phyloP scores from a whole-genome alignment of 306 rosid species.

The Sicyos baderoa region DNA sequence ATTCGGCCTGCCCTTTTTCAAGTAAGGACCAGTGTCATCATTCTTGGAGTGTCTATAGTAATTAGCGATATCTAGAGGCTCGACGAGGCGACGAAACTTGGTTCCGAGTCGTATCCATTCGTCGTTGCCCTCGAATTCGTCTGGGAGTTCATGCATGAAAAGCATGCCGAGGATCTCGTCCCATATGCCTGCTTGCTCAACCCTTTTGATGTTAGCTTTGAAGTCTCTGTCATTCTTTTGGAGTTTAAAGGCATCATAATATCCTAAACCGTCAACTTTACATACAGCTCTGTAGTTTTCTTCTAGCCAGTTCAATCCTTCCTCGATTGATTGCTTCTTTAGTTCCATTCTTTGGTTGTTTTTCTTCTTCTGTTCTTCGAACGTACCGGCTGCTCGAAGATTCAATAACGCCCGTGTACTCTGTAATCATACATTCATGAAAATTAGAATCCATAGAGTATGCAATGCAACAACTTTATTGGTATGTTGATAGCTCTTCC shows the following conservation, averaged over 20 bases:
- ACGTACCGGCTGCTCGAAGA: conserved; percentile 57
- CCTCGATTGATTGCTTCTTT: conserved; percentile 15
- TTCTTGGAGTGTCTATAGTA: conserved; percentile 58
- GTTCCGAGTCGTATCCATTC: conserved; percentile 51
- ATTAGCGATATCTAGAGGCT: conserved; percentile 79
- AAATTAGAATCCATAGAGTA: neutral
- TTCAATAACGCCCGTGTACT: conserved; percentile 49
- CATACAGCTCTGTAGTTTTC: conserved; percentile 33
- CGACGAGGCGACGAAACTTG: conserved; percentile 43
- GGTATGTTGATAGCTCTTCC: neutral
- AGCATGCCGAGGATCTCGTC: conserved; percentile 67
- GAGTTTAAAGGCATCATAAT: conserved; percentile 61
- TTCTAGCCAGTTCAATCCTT: conserved; percentile 7
- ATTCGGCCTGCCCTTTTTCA: conserved; percentile 45
- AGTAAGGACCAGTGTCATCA: conserved; percentile 54
- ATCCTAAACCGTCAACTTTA: conserved; percentile 25
- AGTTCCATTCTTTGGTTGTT: conserved; percentile 27
- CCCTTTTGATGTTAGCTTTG: conserved; percentile 62
- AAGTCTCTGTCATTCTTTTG: conserved; percentile 45
- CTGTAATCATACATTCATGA: conserved; percentile 32
- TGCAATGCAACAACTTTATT: neutral
- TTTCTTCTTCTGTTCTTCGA: conserved; percentile 32
- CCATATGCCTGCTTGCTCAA: conserved; percentile 57
- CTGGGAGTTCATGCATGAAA: conserved; percentile 56
- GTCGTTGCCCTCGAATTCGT: conserved; percentile 45